These are phyloP conservation scores for Ogataea salicorniae DNA, from an alignment of 805 yeast genomes.

Conservation along the genomic window DNA sequence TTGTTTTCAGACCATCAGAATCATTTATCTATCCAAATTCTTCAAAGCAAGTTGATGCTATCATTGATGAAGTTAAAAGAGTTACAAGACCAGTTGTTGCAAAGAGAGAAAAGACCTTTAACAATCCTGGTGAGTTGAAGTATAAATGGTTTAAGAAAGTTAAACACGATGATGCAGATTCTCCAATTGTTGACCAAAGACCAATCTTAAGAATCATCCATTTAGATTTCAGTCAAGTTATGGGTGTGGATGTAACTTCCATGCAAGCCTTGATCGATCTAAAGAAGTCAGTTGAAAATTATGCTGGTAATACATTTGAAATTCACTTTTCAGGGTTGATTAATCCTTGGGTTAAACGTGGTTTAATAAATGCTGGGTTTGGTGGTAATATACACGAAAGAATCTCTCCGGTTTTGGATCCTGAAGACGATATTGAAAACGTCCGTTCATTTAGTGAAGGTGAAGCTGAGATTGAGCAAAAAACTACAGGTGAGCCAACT, in stretches of 20 bases:
- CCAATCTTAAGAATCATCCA: slow-evolving; percentile 70
- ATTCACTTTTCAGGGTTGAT: slow-evolving; percentile 83
- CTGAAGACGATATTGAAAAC: slow-evolving; percentile 5
- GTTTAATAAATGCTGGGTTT: slow-evolving; percentile 70
- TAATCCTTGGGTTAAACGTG: slow-evolving; percentile 83
- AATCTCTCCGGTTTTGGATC: slow-evolving; percentile 1
- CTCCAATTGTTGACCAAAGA: slow-evolving; percentile 37
- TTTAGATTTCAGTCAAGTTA: slow-evolving; percentile 74
- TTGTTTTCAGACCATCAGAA: slow-evolving; percentile 80
- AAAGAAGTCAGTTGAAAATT: slow-evolving; percentile 62
- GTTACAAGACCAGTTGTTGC: slow-evolving; percentile 54
- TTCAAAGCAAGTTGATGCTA: slow-evolving; percentile 63
- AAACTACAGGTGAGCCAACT: slow-evolving; percentile 5
- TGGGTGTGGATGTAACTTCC: slow-evolving; percentile 74
- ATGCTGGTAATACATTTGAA: slow-evolving; percentile 80
- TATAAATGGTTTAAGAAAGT: slow-evolving; percentile 27
- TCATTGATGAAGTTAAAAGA: slow-evolving; percentile 61
- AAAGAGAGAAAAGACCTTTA: slow-evolving; percentile 69
- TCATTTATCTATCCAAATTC: slow-evolving; percentile 79
- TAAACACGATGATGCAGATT: slow-evolving; percentile 22
- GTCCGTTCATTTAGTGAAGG: slow-evolving; percentile 10
- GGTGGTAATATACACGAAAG: slow-evolving; percentile 36
- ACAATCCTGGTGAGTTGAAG: slow-evolving; percentile 69
- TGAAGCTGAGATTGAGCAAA: slow-evolving; percentile 31
- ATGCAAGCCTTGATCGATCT: slow-evolving; percentile 74